These are phyloP conservation scores for Candida gorgasii DNA, from an alignment of 805 yeast species.

Conservation along the genomic window DNA sequence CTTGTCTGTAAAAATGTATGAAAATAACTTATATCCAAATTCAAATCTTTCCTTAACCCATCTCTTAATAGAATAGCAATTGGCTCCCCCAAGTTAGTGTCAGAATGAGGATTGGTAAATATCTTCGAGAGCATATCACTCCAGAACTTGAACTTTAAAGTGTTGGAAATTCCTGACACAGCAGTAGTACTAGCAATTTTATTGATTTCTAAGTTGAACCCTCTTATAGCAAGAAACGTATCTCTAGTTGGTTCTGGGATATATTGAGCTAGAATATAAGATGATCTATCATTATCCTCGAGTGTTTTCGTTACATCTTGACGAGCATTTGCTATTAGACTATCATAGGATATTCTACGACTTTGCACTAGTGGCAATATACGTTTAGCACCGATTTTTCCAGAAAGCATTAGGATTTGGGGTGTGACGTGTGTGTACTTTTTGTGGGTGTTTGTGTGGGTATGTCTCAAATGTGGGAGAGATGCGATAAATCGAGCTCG, in stretches of 20 bases:
- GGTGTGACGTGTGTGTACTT: not conserved
- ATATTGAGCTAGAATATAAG: slow-evolving; percentile 66
- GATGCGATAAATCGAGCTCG: not conserved
- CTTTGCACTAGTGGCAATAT: not conserved
- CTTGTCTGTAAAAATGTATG: slow-evolving; percentile 62
- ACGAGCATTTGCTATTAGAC: slow-evolving; percentile 23
- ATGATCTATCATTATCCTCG: slow-evolving; percentile 57
- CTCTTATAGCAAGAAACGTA: slow-evolving; percentile 61
- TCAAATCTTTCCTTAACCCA: slow-evolving; percentile 48
- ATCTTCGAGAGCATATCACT: slow-evolving; percentile 55
- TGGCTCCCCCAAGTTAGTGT: slow-evolving; percentile 57
- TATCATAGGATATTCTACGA: not conserved
- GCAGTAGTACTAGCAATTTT: slow-evolving; percentile 38
- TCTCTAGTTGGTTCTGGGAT: slow-evolving; percentile 65
- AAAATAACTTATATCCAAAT: slow-evolving; percentile 55
- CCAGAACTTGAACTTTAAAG: slow-evolving; percentile 73
- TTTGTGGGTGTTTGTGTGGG: not conserved
- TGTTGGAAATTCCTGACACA: slow-evolving; percentile 42
- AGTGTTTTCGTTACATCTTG: slow-evolving; percentile 49
- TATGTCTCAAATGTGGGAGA: not conserved
- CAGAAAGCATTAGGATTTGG: too few species aligned
- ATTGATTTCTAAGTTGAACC: slow-evolving; percentile 65
- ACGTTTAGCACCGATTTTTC: too few species aligned
- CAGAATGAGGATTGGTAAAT: slow-evolving; percentile 34
- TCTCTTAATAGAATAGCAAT: slow-evolving; percentile 59